Conservation (phyloP, 176 grass and related monocot genomes). For the Eragrostis nindensis region DNA sequence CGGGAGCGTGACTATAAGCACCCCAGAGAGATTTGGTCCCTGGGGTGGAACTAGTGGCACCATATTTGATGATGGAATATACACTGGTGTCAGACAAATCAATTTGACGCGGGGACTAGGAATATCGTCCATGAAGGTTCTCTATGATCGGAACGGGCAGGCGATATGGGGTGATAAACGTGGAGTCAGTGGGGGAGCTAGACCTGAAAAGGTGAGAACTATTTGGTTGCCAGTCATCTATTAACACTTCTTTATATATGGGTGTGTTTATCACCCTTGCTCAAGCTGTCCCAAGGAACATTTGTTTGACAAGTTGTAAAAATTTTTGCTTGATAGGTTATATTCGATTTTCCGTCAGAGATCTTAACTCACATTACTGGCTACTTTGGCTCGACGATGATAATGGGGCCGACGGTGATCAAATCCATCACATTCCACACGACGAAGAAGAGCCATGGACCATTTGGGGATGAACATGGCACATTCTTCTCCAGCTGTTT, state of each 20-base stretch:
- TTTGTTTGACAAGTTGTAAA: too few species aligned
- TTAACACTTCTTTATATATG: neutral
- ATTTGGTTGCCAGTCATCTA: constrained; percentile 1
- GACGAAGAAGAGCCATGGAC: constrained; percentile 77
- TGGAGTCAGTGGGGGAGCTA: constrained; percentile 60
- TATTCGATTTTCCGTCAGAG: constrained; percentile 84
- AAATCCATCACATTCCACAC: constrained; percentile 89
- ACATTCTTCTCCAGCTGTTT: constrained; percentile 86
- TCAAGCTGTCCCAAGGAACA: too few species aligned
- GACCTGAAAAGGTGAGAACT: constrained; percentile 67
- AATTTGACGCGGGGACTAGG: constrained; percentile 63
- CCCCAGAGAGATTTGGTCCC: constrained; percentile 73
- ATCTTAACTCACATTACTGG: constrained; percentile 89
- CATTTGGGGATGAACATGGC: constrained; percentile 78
- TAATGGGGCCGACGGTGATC: constrained; percentile 82
- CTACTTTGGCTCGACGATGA: constrained; percentile 70
- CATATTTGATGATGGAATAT: constrained; percentile 97
- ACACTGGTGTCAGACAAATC: constrained; percentile 77
- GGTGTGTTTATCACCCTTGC: too few species aligned
- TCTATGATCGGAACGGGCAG: constrained; percentile 88
- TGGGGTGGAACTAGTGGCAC: constrained; percentile 89
- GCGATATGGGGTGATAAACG: constrained; percentile 88
- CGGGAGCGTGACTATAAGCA: constrained; percentile 53
- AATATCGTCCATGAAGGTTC: constrained; percentile 77
- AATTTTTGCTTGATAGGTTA: constrained; percentile 51